Evolutionary conservation across 2,329 filamentous ascomycete species (phyloP).

Genomic region (Fusarium sp.): DNA sequence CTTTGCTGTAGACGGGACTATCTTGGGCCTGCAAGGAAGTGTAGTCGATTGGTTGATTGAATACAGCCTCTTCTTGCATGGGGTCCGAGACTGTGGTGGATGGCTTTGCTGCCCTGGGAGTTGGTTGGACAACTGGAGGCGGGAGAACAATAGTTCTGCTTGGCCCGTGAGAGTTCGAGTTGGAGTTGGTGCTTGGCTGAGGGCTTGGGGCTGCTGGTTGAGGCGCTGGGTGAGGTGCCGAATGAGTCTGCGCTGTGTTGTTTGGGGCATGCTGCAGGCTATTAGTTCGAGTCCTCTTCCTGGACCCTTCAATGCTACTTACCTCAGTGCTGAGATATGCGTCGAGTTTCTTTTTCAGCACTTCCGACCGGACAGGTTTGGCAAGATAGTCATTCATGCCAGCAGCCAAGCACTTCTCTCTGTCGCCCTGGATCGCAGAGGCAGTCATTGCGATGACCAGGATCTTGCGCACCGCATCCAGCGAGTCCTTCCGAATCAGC

Average conservation of each 20-base stretch:
- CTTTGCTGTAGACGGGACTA: conserved; percentile 41
- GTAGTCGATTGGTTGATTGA: conserved; percentile 48
- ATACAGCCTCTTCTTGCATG: conserved; percentile 49
- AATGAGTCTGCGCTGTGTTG: conserved; percentile 3
- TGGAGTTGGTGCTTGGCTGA: conserved; percentile 6
- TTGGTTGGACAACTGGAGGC: conserved; percentile 12
- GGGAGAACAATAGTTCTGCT: conserved; percentile 17
- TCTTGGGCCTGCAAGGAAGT: conserved; percentile 41
- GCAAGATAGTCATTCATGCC: conserved; percentile 99
- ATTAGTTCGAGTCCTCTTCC: conserved; percentile 15
- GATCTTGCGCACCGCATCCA: conserved; percentile 81
- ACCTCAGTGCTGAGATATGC: conserved; percentile 61
- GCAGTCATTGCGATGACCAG: conserved; percentile 99
- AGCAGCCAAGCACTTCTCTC: conserved; percentile 93
- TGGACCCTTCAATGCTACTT: background rate
- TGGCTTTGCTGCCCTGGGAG: conserved; percentile 2
- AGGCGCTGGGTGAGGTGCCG: conserved; percentile 2
- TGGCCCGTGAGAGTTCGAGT: conserved; percentile 14
- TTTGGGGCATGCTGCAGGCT: conserved; percentile 21
- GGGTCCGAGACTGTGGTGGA: conserved; percentile 40
- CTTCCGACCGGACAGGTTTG: conserved; percentile 91
- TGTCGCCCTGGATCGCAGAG: conserved; percentile 91
- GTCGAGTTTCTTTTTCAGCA: conserved; percentile 85
- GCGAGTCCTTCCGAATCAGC: conserved; percentile 79
- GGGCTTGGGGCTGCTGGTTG: conserved; percentile 13